Evolutionary conservation across 2,329 filamentous ascomycete genomes (phyloP), one percentile per base, ranked within the genome.

Genomic region (Coniella vitis): DNA sequence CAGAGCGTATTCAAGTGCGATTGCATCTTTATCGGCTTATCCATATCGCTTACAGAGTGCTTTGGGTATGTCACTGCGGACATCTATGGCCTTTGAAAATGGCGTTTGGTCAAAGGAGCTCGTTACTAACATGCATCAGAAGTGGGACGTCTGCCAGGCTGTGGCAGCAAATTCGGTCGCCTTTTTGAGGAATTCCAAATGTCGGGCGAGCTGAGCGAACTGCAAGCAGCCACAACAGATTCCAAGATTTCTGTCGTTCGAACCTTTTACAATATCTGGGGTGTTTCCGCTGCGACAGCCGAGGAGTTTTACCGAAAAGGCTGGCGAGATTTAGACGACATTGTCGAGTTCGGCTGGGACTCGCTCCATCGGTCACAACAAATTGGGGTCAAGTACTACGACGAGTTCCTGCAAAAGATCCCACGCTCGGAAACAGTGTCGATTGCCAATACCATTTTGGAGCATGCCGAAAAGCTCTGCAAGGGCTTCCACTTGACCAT

Each of bases 381-480:
- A 63, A 95, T 97, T 48, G 91, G 93, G 0, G 72, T 96, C 38
- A 97, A 97, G 63, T 96, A 83, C 66, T 95, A 94, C 63, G 86
- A 94, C 31, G 91, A 97, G 55, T 86, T 98, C 48, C 69, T 78
- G 39, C 66, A 75, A 14, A 81, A 78, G 13, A 87, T 97, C 4
- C 77, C 87, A 0, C 79, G 90, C 1, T 50, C 61, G 0, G 90
- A 97, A 63, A 86, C 89, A 0, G 83, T 88, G 56, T 60, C 63
- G 0, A 95, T 95, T 46, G 79, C 78, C 0, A 59, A 68, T 4
- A 70, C 74, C 1, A 76, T 96, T 14, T 72, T 84, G 1, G 59
- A 68, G 2, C 83, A 93, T 54, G 89, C 89, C 1, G 79, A 81
- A 39, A 67, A 64, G 16, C 73, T 90, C 2, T 73, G 79, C 2